Evolutionary conservation across 495 filamentous ascomycete genomes (phyloP).

Genomic region (Lineolata rhizophorae): DNA sequence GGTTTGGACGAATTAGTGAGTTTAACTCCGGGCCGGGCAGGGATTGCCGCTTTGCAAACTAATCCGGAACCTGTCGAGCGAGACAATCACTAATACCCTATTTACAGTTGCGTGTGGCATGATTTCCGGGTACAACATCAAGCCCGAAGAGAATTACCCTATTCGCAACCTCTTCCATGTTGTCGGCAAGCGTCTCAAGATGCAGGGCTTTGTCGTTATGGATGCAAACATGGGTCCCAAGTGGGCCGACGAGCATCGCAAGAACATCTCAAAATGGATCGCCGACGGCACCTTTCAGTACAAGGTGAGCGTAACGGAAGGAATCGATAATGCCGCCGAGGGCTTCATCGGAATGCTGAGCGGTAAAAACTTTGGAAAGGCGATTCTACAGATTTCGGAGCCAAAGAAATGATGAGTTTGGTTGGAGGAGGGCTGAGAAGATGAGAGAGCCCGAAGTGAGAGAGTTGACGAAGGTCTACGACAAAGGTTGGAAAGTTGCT

Average conservation of each 20-base stretch:
- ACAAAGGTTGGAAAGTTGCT: too few relatives aligned
- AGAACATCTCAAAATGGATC: constrained; percentile 69
- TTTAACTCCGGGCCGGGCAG: too few relatives aligned
- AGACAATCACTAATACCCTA: not conserved
- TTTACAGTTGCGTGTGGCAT: constrained; percentile 35
- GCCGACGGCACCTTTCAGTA: constrained; percentile 60
- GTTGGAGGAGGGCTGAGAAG: too few relatives aligned
- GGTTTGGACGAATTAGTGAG: constrained; percentile 44
- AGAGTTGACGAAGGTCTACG: too few relatives aligned
- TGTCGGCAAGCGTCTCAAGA: constrained; percentile 32
- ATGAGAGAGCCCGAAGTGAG: too few relatives aligned
- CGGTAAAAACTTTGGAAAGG: constrained; percentile 87
- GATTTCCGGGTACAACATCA: constrained; percentile 61
- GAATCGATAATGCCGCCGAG: constrained; percentile 63
- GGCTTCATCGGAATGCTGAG: constrained; percentile 71
- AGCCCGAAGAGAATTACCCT: constrained; percentile 34
- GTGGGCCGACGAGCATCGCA: constrained; percentile 55
- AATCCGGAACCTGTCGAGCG: not conserved
- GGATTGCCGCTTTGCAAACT: constrained; percentile 7
- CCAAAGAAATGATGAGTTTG: too few relatives aligned
- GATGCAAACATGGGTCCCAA: constrained; percentile 45
- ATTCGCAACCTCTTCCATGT: constrained; percentile 41
- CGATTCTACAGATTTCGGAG: constrained; percentile 48
- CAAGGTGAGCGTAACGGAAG: constrained; percentile 44
- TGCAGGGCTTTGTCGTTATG: constrained; percentile 61